These are phyloP conservation scores for Paraurostyla sp. DNA, from an alignment of 73 alveolate genomes.

Conservation along the genomic window DNA sequence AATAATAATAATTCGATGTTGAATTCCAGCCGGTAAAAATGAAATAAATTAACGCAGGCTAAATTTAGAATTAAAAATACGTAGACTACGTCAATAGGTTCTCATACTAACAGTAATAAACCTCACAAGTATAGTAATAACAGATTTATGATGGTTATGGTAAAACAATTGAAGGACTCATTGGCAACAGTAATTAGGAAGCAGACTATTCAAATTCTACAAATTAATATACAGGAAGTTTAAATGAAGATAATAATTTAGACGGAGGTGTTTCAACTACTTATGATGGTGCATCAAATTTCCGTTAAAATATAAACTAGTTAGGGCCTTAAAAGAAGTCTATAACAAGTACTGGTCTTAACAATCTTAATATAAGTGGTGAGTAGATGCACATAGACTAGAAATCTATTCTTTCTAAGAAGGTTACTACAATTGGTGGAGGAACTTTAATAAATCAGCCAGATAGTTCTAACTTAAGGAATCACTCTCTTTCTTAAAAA, in stretches of 20 bases:
- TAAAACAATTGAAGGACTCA: background rate
- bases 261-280: background rate
- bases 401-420: background rate
- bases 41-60: background rate
- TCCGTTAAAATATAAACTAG: background rate
- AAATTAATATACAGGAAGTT: background rate
- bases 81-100: slow-evolving; percentile 31
- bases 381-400: slow-evolving; percentile 31
- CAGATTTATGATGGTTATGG: background rate
- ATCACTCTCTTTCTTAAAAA: slow-evolving; percentile 3
- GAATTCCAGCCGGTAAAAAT: slow-evolving; percentile 22
- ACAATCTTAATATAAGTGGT: slow-evolving; percentile 23
- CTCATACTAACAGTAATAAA: no score
- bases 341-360: slow-evolving; percentile 7
- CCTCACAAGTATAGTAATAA: no score
- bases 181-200: background rate
- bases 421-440: background rate
- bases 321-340: background rate
- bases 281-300: slow-evolving; percentile 14
- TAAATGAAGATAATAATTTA: background rate
- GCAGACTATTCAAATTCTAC: background rate
- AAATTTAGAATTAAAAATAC: background rate
- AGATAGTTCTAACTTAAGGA: background rate
- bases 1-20: no score
- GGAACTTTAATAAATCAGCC: background rate